These are phyloP conservation scores for Trichoderma sp. DNA, from an alignment of 2,329 filamentous ascomycete genomes.

Conservation along the genomic window DNA sequence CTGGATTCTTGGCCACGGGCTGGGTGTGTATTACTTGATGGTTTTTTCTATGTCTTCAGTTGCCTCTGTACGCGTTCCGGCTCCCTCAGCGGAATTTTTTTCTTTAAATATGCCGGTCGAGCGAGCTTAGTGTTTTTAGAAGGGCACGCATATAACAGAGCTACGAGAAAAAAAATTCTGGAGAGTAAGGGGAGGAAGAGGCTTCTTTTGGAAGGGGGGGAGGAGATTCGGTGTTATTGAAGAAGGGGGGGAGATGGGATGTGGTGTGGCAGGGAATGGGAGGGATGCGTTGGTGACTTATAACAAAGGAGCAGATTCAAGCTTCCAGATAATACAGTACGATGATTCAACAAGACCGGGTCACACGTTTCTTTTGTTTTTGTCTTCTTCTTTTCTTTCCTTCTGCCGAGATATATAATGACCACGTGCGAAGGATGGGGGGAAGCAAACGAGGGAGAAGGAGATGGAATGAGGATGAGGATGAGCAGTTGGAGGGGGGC, in stretches of 20 bases:
- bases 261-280: conserved; percentile 21
- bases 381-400: background rate
- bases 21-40: conserved; percentile 37
- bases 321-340: conserved; percentile 38
- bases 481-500: background rate
- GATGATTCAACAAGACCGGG: conserved; percentile 31
- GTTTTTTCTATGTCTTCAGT: conserved; percentile 33
- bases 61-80: conserved; percentile 27
- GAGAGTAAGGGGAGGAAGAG: conserved; percentile 22
- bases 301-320: conserved; percentile 31
- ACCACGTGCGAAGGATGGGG: background rate
- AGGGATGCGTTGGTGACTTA: conserved; percentile 29
- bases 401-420: background rate
- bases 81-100: conserved; percentile 10
- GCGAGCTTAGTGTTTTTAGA: conserved; percentile 15
- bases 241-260: conserved; percentile 19
- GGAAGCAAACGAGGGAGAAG: background rate
- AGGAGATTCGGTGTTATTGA: conserved; percentile 1
- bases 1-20: conserved; percentile 32
- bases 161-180: conserved; percentile 21
- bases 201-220: background rate
- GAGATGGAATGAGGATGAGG: background rate
- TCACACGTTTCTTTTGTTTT: background rate
- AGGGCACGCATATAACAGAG: conserved; percentile 17
- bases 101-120: conserved; percentile 7